Conservation (phyloP, 2,329 filamentous ascomycete genomes). For the Aspergillus hortae region DNA sequence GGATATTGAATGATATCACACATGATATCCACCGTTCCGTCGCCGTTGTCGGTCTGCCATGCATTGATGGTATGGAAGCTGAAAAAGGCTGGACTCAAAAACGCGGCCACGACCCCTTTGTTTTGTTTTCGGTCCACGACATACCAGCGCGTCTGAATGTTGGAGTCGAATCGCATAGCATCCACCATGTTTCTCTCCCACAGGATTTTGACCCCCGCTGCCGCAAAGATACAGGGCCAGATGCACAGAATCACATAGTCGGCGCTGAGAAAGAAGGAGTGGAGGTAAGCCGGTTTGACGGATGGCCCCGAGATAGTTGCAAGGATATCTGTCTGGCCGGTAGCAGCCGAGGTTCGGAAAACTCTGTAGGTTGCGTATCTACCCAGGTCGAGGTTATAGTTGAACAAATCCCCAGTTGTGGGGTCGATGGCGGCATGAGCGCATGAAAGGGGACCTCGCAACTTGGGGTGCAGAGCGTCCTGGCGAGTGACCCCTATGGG, state of each 20-base stretch:
- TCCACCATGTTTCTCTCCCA: slow-evolving; percentile 54
- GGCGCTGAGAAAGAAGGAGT: slow-evolving; percentile 70
- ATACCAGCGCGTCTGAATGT: slow-evolving; percentile 61
- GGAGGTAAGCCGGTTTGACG: slow-evolving; percentile 63
- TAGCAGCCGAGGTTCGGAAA: slow-evolving; percentile 61
- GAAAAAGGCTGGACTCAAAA: slow-evolving; percentile 65
- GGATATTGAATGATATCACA: slow-evolving; percentile 64
- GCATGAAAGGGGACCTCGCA: slow-evolving; percentile 58
- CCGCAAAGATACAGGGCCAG: slow-evolving; percentile 54
- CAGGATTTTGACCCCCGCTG: slow-evolving; percentile 43
- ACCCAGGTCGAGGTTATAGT: slow-evolving; percentile 69
- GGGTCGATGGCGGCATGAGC: slow-evolving; percentile 69
- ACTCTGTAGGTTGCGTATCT: slow-evolving; percentile 59
- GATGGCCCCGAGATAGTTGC: slow-evolving; percentile 55
- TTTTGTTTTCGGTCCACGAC: slow-evolving; percentile 63
- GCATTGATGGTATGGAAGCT: slow-evolving; percentile 75
- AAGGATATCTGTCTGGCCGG: slow-evolving; percentile 64
- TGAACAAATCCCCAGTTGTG: slow-evolving; percentile 68
- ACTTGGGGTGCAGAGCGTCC: slow-evolving; percentile 56
- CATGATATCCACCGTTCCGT: slow-evolving; percentile 47
- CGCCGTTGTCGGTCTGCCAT: slow-evolving; percentile 56
- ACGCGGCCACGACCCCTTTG: slow-evolving; percentile 63
- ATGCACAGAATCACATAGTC: slow-evolving; percentile 69
- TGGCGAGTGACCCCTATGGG: slow-evolving; percentile 62
- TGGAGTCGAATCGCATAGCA: slow-evolving; percentile 59